These are phyloP conservation scores for Botrytis tulipae DNA, from an alignment of 2,329 filamentous ascomycete genomes.

Conservation along the genomic window DNA sequence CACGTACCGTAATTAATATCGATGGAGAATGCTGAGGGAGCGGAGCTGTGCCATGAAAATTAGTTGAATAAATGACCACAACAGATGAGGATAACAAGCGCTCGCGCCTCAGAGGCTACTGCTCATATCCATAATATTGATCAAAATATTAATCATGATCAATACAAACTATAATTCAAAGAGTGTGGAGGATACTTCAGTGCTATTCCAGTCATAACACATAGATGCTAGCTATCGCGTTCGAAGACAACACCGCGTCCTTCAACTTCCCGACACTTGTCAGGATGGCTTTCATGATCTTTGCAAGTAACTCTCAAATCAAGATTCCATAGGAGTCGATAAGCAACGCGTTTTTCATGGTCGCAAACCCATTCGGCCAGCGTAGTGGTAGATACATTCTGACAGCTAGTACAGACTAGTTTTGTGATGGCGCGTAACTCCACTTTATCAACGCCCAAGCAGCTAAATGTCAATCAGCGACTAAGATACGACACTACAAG, in stretches of 20 bases:
- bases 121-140: neutral
- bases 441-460: neutral
- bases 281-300: accelerated
- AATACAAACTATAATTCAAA: neutral
- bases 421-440: neutral
- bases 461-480: neutral
- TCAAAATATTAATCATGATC: neutral
- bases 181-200: neutral
- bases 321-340: too few relatives aligned
- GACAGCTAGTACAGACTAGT: too few relatives aligned
- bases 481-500: too few relatives aligned
- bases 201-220: neutral
- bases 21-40: neutral
- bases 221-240: neutral
- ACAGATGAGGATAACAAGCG: neutral
- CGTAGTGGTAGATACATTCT: neutral
- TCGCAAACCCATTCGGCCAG: too few relatives aligned
- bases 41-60: neutral
- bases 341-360: neutral
- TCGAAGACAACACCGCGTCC: neutral
- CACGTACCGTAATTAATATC: neutral
- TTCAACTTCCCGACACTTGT: neutral
- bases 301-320: accelerated
- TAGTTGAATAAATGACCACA: too few relatives aligned
- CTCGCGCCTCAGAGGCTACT: neutral